Percentiles rank a stretch among this genome's conserved stretches.
Conservation (phyloP, 2,329 filamentous ascomycete genomes). For the Neonectria neomacrospora region DNA sequence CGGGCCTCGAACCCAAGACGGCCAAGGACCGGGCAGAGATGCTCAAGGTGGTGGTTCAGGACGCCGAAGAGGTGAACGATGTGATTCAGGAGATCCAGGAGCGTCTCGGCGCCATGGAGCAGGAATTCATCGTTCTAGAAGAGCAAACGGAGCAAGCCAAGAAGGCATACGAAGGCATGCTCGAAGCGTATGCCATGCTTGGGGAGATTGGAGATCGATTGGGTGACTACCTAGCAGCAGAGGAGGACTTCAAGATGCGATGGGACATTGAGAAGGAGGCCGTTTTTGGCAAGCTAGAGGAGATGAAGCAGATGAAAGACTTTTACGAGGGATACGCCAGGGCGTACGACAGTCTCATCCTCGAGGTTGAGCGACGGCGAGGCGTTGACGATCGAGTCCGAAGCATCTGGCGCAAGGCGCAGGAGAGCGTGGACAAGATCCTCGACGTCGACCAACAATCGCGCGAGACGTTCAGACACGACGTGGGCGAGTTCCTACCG, state of each 20-base stretch:
- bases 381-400: slow-evolving; percentile 79
- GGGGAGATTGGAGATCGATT: slow-evolving; percentile 75
- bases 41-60: slow-evolving; percentile 80
- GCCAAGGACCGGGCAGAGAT: slow-evolving; percentile 83
- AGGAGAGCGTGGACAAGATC: slow-evolving; percentile 79
- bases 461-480: slow-evolving; percentile 80
- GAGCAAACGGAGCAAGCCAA: slow-evolving; percentile 66
- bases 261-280: slow-evolving; percentile 81
- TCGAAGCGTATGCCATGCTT: slow-evolving; percentile 72
- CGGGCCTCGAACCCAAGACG: slow-evolving; percentile 74
- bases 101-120: slow-evolving; percentile 80
- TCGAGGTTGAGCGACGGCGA: slow-evolving; percentile 83
- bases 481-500: slow-evolving; percentile 88
- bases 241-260: slow-evolving; percentile 69
- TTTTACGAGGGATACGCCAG: slow-evolving; percentile 89
- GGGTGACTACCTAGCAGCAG: slow-evolving; percentile 71
- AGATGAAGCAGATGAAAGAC: slow-evolving; percentile 80
- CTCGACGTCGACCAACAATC: slow-evolving; percentile 77
- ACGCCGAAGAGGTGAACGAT: slow-evolving; percentile 73
- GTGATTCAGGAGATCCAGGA: slow-evolving; percentile 79
- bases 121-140: slow-evolving; percentile 71
- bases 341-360: slow-evolving; percentile 84
- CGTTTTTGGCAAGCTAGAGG: slow-evolving; percentile 75
- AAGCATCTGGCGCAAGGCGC: slow-evolving; percentile 79
- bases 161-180: slow-evolving; percentile 66